Percentiles rank a stretch among this genome's conserved stretches.
Conservation (phyloP, 2,329 filamentous ascomycete species). For the Fusarium napiforme region DNA sequence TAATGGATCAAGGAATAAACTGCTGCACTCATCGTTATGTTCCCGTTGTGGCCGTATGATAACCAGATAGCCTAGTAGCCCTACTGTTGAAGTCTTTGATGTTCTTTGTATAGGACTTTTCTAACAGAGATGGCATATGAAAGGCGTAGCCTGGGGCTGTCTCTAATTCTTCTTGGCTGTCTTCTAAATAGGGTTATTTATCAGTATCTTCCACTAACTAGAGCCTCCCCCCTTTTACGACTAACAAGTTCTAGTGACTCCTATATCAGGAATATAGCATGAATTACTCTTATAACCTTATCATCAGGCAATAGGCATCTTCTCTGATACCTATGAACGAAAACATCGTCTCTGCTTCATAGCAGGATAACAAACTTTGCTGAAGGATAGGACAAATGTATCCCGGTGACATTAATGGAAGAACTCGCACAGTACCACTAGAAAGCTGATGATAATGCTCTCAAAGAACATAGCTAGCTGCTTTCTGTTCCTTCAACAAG, state of each 20-base stretch:
- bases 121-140: not conserved
- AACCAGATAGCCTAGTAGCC: not conserved
- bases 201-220: not conserved
- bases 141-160: not conserved
- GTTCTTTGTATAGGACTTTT: not conserved
- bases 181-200: not conserved
- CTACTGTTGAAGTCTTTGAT: not conserved
- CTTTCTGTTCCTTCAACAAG: too few relatives aligned
- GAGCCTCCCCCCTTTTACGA: fast-evolving
- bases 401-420: not conserved
- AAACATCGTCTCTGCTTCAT: not conserved
- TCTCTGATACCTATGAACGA: fast-evolving
- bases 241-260: fast-evolving
- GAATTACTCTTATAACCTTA: not conserved
- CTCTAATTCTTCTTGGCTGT: not conserved
- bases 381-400: too few relatives aligned
- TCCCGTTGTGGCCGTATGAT: not conserved
- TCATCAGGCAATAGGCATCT: not conserved
- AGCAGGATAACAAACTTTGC: too few relatives aligned
- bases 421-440: not conserved
- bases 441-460: fast-evolving
- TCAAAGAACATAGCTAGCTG: not conserved
- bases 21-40: not conserved
- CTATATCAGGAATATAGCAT: not conserved
- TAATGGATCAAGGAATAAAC: not conserved